Evolutionary conservation across 768 basidiomycete genomes (phyloP), one percentile per base, ranked within the genome.

Genomic region (Rhizopogon salebrosus): DNA sequence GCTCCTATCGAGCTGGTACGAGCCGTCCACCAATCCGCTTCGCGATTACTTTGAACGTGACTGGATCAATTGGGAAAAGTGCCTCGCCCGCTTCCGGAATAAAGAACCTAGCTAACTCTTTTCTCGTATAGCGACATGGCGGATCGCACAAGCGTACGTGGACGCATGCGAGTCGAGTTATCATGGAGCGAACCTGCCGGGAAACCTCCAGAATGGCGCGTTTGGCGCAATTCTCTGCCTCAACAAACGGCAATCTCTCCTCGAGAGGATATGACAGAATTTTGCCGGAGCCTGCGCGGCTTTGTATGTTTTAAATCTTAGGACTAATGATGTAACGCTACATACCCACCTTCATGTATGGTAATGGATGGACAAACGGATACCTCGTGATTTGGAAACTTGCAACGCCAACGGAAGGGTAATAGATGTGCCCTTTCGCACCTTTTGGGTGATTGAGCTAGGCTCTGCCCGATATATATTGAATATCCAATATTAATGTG

Each of bases 1-100:
- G 26, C 64, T 65, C 34, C 53, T 67, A 37, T 62, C 41, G 31
- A 61, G 62, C 3, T 54, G 62, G 49, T 58, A 58, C n/a, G 40
- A 58, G 9, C 51, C 60, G n/a, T 62, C 57, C 27, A 42, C 61
- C 29, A 64, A 62, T 53, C 72, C 74, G 7, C 69, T 73, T 16
- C 75, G 81, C 3, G 82, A 81, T 46, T 78, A 80, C 41, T 90
- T 90, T 52, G 85, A 87, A 34, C 64, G 70, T 1, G 80, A 80
- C 46, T 89, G 87, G 86, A 66, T 66, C 8, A 80, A 82, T 46
- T 90, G 88, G 88, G 75, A 82, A 66, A 77, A 74, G 88, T 89
- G 43, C 63, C 83, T 66, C 14, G 10, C 13, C 3, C 8, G 18
- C 34, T 24, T 48, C 29, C 1, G 11, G 2, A 23, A 11, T 45